Conservation (phyloP, 2,329 filamentous ascomycete genomes). For the Scedosporium minutisporum region DNA sequence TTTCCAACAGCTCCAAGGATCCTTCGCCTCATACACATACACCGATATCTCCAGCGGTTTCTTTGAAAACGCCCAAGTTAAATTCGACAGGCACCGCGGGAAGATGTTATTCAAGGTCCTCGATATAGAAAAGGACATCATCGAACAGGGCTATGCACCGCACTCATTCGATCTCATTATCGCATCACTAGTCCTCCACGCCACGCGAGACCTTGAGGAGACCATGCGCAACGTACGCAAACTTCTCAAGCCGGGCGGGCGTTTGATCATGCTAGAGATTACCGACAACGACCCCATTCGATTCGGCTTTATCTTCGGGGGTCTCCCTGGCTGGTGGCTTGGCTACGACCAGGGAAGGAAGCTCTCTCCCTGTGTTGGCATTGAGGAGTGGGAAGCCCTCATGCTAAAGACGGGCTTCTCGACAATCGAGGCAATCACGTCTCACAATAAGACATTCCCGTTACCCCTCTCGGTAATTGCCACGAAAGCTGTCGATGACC, state of each 20-base stretch:
- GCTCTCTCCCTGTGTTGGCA: background rate
- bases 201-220: constrained; percentile 16
- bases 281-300: background rate
- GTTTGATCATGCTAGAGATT: constrained; percentile 7
- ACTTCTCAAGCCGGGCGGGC: constrained; percentile 19
- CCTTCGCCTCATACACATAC: constrained; percentile 20
- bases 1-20: background rate
- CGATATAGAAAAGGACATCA: constrained; percentile 9
- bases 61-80: constrained; percentile 17
- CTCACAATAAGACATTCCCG: background rate
- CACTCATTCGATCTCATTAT: constrained; percentile 15
- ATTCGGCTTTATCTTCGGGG: constrained; percentile 3
- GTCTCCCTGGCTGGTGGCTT: constrained; percentile 3
- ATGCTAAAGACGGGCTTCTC: background rate
- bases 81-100: constrained; percentile 7
- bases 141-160: constrained; percentile 10
- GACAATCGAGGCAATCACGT: background rate
- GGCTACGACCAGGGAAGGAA: background rate
- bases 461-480: background rate
- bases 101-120: constrained; percentile 18
- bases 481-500: background rate
- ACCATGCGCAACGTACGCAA: constrained; percentile 12
- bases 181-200: constrained; percentile 20
- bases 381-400: background rate
- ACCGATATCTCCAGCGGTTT: constrained; percentile 29